phyloP scores from a whole-genome alignment of 805 yeast species.

The Maudiozyma pseudohumilis region DNA sequence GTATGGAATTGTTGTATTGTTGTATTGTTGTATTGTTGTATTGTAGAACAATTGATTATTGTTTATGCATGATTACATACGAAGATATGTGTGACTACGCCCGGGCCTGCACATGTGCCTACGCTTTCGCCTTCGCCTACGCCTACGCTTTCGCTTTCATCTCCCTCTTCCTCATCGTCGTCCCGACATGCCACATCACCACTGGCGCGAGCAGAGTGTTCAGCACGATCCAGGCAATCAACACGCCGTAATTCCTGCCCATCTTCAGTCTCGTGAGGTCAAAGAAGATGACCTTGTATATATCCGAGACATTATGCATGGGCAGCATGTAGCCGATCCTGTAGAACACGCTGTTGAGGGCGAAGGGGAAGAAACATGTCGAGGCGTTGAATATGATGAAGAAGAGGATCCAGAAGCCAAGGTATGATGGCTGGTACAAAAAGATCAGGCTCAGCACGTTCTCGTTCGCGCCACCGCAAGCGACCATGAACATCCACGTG shows the following conservation, averaged over 20 bases:
- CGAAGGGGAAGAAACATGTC: conserved; percentile 60
- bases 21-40: no score
- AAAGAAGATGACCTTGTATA: conserved; percentile 49
- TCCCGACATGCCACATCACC: conserved; percentile 35
- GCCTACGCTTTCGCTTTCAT: no score
- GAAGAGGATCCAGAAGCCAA: conserved; percentile 63
- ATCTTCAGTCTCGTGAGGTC: conserved; percentile 45
- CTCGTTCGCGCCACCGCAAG: conserved; percentile 71
- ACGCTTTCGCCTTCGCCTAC: no score
- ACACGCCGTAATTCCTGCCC: conserved; percentile 52
- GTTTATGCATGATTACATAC: no score
- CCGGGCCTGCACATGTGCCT: no score
- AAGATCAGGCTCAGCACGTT: conserved; percentile 45
- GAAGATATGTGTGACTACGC: no score
- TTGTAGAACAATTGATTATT: no score
- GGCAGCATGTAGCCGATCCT: conserved; percentile 63
- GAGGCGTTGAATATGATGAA: conserved; percentile 63
- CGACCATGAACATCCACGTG: conserved; percentile 57
- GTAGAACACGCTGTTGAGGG: conserved; percentile 43
- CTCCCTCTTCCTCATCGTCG: conserved; percentile 29
- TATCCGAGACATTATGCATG: conserved; percentile 53
- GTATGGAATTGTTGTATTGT: no score
- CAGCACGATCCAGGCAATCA: conserved; percentile 51
- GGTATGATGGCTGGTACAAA: conserved; percentile 47
- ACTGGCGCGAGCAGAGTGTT: conserved; percentile 37